phyloP scores from a whole-genome alignment of 1,284 basidiomycete species.

The Puccinia triticina region DNA sequence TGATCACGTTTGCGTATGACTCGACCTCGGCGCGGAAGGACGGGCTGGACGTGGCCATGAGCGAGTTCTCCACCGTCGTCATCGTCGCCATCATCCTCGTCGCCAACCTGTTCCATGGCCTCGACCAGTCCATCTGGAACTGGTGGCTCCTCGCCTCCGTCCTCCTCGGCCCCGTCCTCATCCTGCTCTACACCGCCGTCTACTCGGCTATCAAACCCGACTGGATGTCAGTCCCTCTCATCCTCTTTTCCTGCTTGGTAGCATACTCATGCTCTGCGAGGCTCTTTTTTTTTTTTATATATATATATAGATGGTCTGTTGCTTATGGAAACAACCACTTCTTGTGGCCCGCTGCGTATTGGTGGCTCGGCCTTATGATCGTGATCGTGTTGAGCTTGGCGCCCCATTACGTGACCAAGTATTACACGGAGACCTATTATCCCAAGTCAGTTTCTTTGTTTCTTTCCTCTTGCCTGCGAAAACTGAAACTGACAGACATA shows the following conservation, averaged over 20 bases:
- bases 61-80: slow-evolving; percentile 75
- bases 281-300: not conserved
- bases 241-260: not conserved
- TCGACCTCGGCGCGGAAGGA: slow-evolving; percentile 76
- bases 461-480: not conserved
- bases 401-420: slow-evolving; percentile 78
- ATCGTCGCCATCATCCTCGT: slow-evolving; percentile 78
- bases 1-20: slow-evolving; percentile 79
- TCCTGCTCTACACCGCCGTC: slow-evolving; percentile 78
- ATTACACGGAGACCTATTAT: slow-evolving; percentile 72
- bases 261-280: not conserved
- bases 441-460: slow-evolving; percentile 61
- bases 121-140: slow-evolving; percentile 87
- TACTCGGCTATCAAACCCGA: slow-evolving; percentile 62
- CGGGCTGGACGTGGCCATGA: slow-evolving; percentile 76
- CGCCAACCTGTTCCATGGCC: slow-evolving; percentile 85
- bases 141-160: slow-evolving; percentile 88
- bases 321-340: slow-evolving; percentile 65
- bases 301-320: slow-evolving; percentile 61
- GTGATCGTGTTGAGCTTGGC: slow-evolving; percentile 73
- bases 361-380: slow-evolving; percentile 80
- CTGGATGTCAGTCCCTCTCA: slow-evolving; percentile 30
- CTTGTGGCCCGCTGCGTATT: slow-evolving; percentile 84
- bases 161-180: slow-evolving; percentile 74
- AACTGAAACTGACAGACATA: not conserved